phyloP scores from a whole-genome alignment of 1,284 basidiomycete genomes.

The Ceratobasidium sp. region DNA sequence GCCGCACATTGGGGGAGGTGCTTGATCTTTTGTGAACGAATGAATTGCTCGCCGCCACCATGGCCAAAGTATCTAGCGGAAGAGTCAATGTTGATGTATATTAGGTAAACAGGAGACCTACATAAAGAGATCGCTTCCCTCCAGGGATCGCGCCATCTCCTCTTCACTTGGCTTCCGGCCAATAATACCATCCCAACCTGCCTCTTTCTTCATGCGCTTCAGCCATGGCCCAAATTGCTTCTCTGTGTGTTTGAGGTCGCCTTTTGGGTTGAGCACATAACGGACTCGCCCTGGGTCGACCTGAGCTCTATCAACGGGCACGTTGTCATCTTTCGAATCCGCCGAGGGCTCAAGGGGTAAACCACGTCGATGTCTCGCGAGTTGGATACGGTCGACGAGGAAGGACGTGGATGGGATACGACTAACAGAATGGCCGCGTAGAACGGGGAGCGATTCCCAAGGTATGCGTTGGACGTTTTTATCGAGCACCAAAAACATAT shows the following conservation, averaged over 20 bases:
- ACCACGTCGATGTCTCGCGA: conserved; percentile 60
- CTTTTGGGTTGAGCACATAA: conserved; percentile 92
- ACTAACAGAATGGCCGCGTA: conserved; percentile 86
- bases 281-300: conserved; percentile 78
- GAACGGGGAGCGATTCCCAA: conserved; percentile 94
- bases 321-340: conserved; percentile 21
- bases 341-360: conserved; percentile 41
- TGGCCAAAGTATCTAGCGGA: conserved; percentile 90
- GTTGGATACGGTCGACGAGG: conserved; percentile 80
- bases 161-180: conserved; percentile 83
- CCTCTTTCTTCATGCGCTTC: conserved; percentile 64
- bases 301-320: conserved; percentile 59
- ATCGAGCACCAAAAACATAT: conserved; percentile 91
- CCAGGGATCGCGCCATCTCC: conserved; percentile 78
- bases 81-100: not conserved
- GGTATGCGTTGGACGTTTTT: conserved; percentile 90
- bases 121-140: conserved; percentile 83
- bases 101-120: conserved; percentile 59
- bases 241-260: conserved; percentile 88
- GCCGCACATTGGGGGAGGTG: conserved; percentile 85
- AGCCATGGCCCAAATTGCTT: conserved; percentile 83
- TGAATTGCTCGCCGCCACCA: conserved; percentile 94
- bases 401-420: conserved; percentile 92
- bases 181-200: conserved; percentile 86
- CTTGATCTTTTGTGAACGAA: conserved; percentile 85